phyloP scores from a whole-genome alignment of 2,329 filamentous ascomycete species.

The Didymella glomerata region DNA sequence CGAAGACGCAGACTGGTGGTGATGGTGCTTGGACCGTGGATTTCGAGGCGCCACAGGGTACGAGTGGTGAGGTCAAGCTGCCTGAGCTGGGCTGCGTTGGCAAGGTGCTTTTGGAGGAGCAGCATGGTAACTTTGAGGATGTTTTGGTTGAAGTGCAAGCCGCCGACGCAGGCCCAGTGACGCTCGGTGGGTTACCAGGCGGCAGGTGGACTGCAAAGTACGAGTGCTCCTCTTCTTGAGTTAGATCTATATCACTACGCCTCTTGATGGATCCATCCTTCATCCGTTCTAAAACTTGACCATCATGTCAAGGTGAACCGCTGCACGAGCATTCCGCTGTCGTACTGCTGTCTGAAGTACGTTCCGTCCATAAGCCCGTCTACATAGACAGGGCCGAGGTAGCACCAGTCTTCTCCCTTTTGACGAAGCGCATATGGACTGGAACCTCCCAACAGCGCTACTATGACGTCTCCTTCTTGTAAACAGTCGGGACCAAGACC shows the following conservation, averaged over 20 bases:
- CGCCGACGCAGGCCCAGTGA: conserved; percentile 22
- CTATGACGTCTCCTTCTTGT: background rate
- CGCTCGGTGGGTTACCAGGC: conserved; percentile 28
- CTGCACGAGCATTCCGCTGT: too few relatives aligned
- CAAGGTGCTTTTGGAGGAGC: conserved; percentile 30
- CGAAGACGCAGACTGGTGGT: conserved; percentile 36
- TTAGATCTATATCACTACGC: background rate
- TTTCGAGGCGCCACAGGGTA: conserved; percentile 44
- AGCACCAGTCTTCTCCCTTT: background rate
- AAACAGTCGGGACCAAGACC: background rate
- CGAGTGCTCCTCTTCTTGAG: conserved; percentile 2
- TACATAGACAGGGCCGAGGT: background rate
- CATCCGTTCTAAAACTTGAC: too few relatives aligned
- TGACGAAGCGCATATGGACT: background rate
- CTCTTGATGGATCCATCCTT: too few relatives aligned
- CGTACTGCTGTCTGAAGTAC: too few relatives aligned
- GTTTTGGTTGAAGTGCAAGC: conserved; percentile 27
- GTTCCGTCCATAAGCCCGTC: background rate
- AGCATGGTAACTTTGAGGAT: conserved; percentile 27
- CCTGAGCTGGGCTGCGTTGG: conserved; percentile 34
- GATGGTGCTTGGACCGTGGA: conserved; percentile 30
- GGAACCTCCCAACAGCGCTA: background rate
- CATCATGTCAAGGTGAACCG: background rate
- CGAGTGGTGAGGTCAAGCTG: conserved; percentile 40
- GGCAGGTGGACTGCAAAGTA: conserved; percentile 34